Conservation (phyloP, 352 stramenopile species). For the Synura sp. region DNA sequence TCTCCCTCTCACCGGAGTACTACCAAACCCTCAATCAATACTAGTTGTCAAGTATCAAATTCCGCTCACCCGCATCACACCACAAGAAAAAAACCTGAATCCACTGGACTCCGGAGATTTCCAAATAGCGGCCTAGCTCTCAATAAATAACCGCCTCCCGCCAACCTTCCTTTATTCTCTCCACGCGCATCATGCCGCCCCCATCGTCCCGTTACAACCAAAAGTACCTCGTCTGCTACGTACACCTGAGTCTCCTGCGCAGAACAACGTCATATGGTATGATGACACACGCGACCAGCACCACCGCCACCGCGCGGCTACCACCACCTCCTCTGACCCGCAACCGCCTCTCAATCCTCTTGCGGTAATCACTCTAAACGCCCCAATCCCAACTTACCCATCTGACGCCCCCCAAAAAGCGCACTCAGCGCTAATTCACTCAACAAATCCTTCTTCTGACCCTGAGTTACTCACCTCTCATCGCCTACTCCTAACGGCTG, state of each 20-base stretch:
- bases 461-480: no score
- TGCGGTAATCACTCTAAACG: no score
- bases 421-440: no score
- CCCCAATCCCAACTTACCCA: no score
- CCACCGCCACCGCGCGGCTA: background rate
- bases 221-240: background rate
- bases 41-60: slow-evolving; percentile 18
- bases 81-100: background rate
- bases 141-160: background rate
- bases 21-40: background rate
- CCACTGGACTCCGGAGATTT: slow-evolving; percentile 4
- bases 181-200: background rate
- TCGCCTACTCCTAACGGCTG: no score
- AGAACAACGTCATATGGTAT: background rate
- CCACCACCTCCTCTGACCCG: no score
- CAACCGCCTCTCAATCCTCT: background rate
- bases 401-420: no score
- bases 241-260: background rate
- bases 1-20: slow-evolving; percentile 16
- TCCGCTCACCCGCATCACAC: background rate
- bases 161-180: background rate
- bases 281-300: slow-evolving; percentile 14
- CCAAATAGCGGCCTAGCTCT: background rate
- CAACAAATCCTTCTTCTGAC: no score
- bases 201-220: background rate